These are phyloP conservation scores for Alternaria ventricosa DNA, from an alignment of 2,329 filamentous ascomycete species.

Conservation along the genomic window DNA sequence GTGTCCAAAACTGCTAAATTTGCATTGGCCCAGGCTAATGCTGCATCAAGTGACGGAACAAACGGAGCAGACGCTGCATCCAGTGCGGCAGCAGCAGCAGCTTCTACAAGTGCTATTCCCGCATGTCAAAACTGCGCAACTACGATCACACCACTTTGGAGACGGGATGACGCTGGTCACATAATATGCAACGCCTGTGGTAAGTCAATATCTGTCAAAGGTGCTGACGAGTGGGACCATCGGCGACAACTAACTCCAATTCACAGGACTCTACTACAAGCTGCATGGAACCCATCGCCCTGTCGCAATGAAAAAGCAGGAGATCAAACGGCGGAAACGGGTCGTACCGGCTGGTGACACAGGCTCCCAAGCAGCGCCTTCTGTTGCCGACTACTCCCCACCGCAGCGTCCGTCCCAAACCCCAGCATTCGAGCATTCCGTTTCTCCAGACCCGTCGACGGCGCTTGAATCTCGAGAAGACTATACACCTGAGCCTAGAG, in stretches of 20 bases:
- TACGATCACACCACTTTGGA: slow-evolving; percentile 94
- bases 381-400: slow-evolving; percentile 39
- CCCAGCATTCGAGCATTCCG: slow-evolving; percentile 41
- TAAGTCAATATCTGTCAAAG: slow-evolving; percentile 57
- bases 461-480: slow-evolving; percentile 39
- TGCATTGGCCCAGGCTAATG: slow-evolving; percentile 58
- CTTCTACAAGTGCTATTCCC: slow-evolving; percentile 68
- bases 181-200: slow-evolving; percentile 99
- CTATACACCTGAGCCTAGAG: slow-evolving; percentile 33
- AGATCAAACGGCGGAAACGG: slow-evolving; percentile 94
- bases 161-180: slow-evolving; percentile 90
- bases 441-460: slow-evolving; percentile 42
- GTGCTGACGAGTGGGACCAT: neutral
- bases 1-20: slow-evolving; percentile 85
- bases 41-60: slow-evolving; percentile 22
- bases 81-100: slow-evolving; percentile 22
- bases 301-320: slow-evolving; percentile 97
- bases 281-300: slow-evolving; percentile 92
- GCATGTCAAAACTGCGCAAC: slow-evolving; percentile 97
- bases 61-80: slow-evolving; percentile 26
- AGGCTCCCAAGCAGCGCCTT: slow-evolving; percentile 35
- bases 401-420: slow-evolving; percentile 36
- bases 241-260: slow-evolving; percentile 16
- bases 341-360: slow-evolving; percentile 78
- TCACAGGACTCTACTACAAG: slow-evolving; percentile 88